A percentile compares a stretch with the other conserved stretches of the same genome.
Evolutionary conservation across 169 alveolate genomes (phyloP).

Genomic region (Pseudocohnilembus persalinus): DNA sequence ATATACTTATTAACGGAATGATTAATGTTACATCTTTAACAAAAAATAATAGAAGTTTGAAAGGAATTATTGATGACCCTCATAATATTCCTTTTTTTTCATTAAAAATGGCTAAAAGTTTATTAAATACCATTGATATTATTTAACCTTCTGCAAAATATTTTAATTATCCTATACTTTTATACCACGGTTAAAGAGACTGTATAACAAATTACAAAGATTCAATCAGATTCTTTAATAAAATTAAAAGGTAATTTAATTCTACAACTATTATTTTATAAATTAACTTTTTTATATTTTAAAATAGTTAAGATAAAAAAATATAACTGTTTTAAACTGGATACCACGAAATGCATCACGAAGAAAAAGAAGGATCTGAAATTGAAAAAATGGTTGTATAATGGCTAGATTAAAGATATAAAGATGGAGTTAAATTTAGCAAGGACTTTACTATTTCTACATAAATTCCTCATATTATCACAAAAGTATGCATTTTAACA

Average conservation of each 20-base stretch:
- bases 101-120: slow-evolving; percentile 40
- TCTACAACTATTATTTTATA: background rate
- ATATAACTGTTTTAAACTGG: slow-evolving; percentile 39
- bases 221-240: slow-evolving; percentile 37
- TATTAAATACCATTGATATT: slow-evolving; percentile 21
- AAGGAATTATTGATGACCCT: slow-evolving; percentile 33
- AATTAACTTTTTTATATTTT: background rate
- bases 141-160: slow-evolving; percentile 21
- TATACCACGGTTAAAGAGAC: slow-evolving; percentile 42
- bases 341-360: slow-evolving; percentile 45
- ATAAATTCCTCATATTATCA: background rate
- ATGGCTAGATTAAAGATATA: slow-evolving; percentile 31
- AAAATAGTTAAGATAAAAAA: slow-evolving; percentile 16
- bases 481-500: no score
- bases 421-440: slow-evolving; percentile 17
- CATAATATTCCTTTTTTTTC: slow-evolving; percentile 41
- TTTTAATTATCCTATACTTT: slow-evolving; percentile 26
- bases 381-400: slow-evolving; percentile 16
- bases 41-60: slow-evolving; percentile 33
- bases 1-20: slow-evolving; percentile 41
- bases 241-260: slow-evolving; percentile 20
- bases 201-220: slow-evolving; percentile 40
- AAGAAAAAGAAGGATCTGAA: slow-evolving; percentile 33
- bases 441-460: slow-evolving; percentile 10
- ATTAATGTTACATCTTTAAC: slow-evolving; percentile 46